Percentiles rank a stretch among this genome's conserved stretches.
phyloP scores from a whole-genome alignment of 306 rosid genomes.

The Quercus dentata region DNA sequence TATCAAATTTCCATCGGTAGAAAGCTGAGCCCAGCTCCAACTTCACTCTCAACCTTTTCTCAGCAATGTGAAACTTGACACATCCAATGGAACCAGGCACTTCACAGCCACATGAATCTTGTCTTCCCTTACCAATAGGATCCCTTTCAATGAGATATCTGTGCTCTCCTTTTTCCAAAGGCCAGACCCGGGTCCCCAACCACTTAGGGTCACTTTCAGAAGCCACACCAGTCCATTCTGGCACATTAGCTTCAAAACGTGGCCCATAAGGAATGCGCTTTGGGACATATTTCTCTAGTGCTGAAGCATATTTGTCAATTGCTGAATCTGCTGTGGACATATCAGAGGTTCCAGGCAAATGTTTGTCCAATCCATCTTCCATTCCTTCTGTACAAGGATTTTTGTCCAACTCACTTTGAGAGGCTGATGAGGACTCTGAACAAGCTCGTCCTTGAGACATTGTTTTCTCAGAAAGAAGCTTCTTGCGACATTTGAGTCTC shows the following conservation, averaged over 20 bases:
- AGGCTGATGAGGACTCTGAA: slow-evolving; percentile 29
- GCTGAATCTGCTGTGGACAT: slow-evolving; percentile 4
- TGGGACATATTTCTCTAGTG: slow-evolving; percentile 12
- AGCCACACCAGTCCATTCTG: slow-evolving; percentile 53
- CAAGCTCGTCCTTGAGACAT: slow-evolving; percentile 21
- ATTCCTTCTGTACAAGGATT: slow-evolving; percentile 19
- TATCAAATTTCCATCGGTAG: slow-evolving; percentile 52
- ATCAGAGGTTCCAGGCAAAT: slow-evolving; percentile 23
- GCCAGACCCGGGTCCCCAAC: slow-evolving; percentile 74
- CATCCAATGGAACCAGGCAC: slow-evolving; percentile 59
- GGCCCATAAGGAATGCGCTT: slow-evolving; percentile 39
- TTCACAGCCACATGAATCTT: slow-evolving; percentile 65
- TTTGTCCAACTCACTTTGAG: slow-evolving; percentile 22
- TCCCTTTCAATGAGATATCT: slow-evolving; percentile 58
- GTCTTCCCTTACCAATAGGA: slow-evolving; percentile 85
- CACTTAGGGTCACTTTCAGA: slow-evolving; percentile 69
- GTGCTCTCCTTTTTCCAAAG: slow-evolving; percentile 31
- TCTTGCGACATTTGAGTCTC: slow-evolving; percentile 37
- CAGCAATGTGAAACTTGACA: slow-evolving; percentile 58
- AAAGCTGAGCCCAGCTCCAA: slow-evolving; percentile 67
- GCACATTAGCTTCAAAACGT: slow-evolving; percentile 54
- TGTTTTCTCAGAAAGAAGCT: slow-evolving; percentile 22
- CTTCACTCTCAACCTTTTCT: slow-evolving; percentile 58
- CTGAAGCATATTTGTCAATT: slow-evolving; percentile 14
- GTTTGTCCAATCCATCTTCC: slow-evolving; percentile 17